These are phyloP conservation scores for Sideroxylon spinosum DNA, from an alignment of 179 eudicot genomes.

Conservation along the genomic window DNA sequence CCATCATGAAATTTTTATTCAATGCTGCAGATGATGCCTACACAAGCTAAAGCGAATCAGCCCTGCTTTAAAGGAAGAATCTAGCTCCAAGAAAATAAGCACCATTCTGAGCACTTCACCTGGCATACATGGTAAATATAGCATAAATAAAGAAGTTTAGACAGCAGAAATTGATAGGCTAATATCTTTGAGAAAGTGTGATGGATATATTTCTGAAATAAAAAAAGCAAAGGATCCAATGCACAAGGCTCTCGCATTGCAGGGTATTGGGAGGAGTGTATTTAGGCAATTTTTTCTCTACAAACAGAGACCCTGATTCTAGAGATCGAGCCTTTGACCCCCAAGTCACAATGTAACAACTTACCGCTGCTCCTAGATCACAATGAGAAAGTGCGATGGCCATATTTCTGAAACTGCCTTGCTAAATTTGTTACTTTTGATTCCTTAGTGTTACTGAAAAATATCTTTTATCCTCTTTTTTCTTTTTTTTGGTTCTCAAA, in stretches of 20 bases:
- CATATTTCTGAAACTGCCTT: background rate
- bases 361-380: too few species aligned
- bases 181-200: too few species aligned
- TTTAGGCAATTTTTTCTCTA: too few species aligned
- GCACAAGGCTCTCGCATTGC: too few species aligned
- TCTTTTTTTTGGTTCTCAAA: too few species aligned
- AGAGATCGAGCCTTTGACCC: too few species aligned
- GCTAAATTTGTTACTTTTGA: background rate
- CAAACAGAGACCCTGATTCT: too few species aligned
- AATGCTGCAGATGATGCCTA: background rate
- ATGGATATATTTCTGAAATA: too few species aligned
- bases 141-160: background rate
- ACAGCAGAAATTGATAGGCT: background rate
- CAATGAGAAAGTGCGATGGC: background rate
- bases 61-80: background rate
- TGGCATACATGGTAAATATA: background rate
- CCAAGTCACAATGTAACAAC: too few species aligned
- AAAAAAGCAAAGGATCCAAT: too few species aligned
- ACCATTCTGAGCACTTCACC: background rate
- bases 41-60: background rate
- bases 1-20: background rate
- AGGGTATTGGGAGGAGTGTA: too few species aligned
- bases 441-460: background rate
- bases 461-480: too few species aligned
- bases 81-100: background rate